Conservation (phyloP, 495 filamentous ascomycete species). For the Umbilicaria muhlenbergii region DNA sequence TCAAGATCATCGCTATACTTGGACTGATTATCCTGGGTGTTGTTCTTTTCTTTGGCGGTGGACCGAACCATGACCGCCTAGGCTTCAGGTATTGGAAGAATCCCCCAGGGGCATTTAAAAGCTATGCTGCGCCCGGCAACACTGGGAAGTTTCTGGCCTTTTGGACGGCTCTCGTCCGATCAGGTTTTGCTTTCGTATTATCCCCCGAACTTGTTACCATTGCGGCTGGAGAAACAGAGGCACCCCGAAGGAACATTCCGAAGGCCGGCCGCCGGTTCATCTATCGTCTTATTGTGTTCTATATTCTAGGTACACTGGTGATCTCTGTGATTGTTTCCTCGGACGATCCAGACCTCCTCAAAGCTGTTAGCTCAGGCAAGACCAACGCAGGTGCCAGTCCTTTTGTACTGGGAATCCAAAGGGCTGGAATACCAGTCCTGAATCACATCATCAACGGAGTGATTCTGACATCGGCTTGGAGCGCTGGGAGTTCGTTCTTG, state of each 20-base stretch:
- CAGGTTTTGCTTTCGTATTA: conserved; percentile 37
- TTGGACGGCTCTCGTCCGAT: conserved; percentile 64
- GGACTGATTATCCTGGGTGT: conserved; percentile 52
- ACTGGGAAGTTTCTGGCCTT: conserved; percentile 51
- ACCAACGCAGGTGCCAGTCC: conserved; percentile 37
- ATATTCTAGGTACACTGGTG: conserved; percentile 38
- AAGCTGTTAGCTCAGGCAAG: neutral
- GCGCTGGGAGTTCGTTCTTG: conserved; percentile 52
- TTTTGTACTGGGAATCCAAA: conserved; percentile 44
- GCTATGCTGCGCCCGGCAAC: conserved; percentile 24
- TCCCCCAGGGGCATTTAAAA: conserved; percentile 41
- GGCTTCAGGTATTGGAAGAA: conserved; percentile 71
- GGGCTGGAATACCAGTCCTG: conserved; percentile 35
- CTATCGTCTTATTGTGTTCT: conserved; percentile 75
- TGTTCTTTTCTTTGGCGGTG: conserved; percentile 58
- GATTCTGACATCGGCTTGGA: conserved; percentile 68
- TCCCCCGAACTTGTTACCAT: conserved; percentile 65
- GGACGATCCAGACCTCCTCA: conserved; percentile 32
- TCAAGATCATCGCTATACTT: conserved; percentile 61
- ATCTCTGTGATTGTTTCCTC: conserved; percentile 42
- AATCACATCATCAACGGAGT: conserved; percentile 45
- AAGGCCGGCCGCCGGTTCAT: conserved; percentile 67
- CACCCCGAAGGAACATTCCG: conserved; percentile 63
- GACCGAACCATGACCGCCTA: conserved; percentile 49
- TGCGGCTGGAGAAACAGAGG: conserved; percentile 53